Percentiles rank a stretch among this genome's conserved stretches.
Evolutionary conservation across 1,284 basidiomycete species (phyloP).

Genomic region (Caloboletus firmus): DNA sequence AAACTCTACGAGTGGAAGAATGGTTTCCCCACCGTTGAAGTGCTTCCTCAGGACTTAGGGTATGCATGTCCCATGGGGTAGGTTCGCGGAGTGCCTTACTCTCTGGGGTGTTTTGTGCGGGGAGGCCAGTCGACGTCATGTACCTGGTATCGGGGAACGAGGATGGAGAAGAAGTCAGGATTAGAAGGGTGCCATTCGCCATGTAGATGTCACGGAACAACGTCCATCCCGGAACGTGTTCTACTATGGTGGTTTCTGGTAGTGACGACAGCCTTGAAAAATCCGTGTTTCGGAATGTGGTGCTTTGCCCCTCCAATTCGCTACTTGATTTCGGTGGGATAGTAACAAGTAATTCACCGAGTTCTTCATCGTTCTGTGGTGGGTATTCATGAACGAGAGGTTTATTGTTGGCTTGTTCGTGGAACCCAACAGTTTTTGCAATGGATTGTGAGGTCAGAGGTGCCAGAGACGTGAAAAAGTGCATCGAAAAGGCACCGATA

Average conservation of each 20-base stretch:
- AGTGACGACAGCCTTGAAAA: constrained; percentile 29
- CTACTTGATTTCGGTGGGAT: not conserved
- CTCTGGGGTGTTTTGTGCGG: constrained; percentile 58
- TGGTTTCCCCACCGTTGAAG: constrained; percentile 55
- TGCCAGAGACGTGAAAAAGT: constrained; percentile 43
- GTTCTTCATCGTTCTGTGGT: constrained; percentile 14
- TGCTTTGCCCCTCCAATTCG: not conserved
- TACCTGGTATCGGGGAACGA: constrained; percentile 61
- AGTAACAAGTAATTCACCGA: constrained; percentile 1
- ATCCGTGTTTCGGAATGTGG: not conserved
- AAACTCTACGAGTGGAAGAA: constrained; percentile 45
- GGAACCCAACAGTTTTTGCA: constrained; percentile 38
- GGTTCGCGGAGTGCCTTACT: constrained; percentile 68
- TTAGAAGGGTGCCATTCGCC: constrained; percentile 71
- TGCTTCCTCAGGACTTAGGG: constrained; percentile 63
- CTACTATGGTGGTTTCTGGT: constrained; percentile 52
- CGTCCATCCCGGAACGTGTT: constrained; percentile 80
- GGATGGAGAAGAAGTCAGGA: constrained; percentile 49
- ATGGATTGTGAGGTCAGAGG: constrained; percentile 36
- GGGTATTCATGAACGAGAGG: constrained; percentile 13
- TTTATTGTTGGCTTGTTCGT: constrained; percentile 22
- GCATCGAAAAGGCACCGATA: constrained; percentile 52
- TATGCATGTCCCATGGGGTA: constrained; percentile 57
- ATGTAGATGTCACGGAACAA: constrained; percentile 78
- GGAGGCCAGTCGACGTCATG: constrained; percentile 70